Evolutionary conservation across 768 basidiomycete species (phyloP).

Genomic region (Lactifluus rugatus): DNA sequence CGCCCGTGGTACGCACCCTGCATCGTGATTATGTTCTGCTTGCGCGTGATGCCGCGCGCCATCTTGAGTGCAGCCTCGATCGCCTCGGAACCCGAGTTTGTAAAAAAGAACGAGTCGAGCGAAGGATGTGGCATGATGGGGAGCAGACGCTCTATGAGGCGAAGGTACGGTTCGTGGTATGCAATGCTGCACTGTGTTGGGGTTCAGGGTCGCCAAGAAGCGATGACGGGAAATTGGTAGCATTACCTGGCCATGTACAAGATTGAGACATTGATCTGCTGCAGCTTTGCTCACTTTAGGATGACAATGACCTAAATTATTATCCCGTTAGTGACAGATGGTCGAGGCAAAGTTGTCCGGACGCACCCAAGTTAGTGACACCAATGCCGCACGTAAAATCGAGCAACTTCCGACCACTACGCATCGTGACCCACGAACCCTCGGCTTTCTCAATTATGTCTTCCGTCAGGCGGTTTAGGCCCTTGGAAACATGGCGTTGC

Average conservation of each 20-base stretch:
- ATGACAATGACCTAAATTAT: slow-evolving; percentile 69
- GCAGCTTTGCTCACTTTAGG: slow-evolving; percentile 80
- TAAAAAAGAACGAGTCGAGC: slow-evolving; percentile 93
- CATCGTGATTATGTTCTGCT: slow-evolving; percentile 86
- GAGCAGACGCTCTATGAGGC: slow-evolving; percentile 75
- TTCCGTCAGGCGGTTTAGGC: slow-evolving; percentile 11
- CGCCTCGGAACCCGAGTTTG: slow-evolving; percentile 94
- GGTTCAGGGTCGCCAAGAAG: not conserved
- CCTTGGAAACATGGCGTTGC: slow-evolving; percentile 14
- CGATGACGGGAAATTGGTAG: not conserved
- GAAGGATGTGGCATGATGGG: slow-evolving; percentile 87
- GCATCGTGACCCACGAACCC: slow-evolving; percentile 19
- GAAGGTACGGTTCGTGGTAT: slow-evolving; percentile 77
- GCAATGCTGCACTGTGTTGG: slow-evolving; percentile 70
- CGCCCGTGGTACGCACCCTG: slow-evolving; percentile 92
- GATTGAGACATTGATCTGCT: slow-evolving; percentile 74
- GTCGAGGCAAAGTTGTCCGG: too few species aligned
- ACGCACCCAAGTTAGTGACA: slow-evolving; percentile 18
- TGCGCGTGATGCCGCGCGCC: slow-evolving; percentile 64
- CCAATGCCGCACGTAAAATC: slow-evolving; percentile 20
- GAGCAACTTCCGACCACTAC: slow-evolving; percentile 14
- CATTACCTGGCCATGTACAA: slow-evolving; percentile 68
- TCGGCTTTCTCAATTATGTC: slow-evolving; percentile 10
- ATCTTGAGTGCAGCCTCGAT: slow-evolving; percentile 87
- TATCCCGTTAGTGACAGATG: not conserved